Percentiles rank a stretch among this genome's conserved stretches.
phyloP scores from a whole-genome alignment of 371 early-diverging fungal genomes.

The Mortierella sp. region DNA sequence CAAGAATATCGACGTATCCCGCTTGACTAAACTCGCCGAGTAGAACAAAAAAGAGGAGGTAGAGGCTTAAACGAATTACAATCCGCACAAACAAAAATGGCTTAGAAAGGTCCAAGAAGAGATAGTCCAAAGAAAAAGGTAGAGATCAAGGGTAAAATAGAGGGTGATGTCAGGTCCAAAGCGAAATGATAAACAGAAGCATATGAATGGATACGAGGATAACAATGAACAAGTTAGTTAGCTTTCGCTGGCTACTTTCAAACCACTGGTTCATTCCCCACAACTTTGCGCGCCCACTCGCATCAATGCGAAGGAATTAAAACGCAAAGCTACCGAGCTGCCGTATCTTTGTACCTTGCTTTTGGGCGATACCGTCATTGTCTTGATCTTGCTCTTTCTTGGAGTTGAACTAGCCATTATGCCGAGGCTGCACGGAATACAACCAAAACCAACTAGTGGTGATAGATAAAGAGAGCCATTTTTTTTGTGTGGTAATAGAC shows the following conservation, averaged over 20 bases:
- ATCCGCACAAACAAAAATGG: not conserved
- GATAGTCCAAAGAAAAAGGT: not conserved
- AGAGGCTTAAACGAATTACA: not conserved
- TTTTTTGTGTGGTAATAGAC: not conserved
- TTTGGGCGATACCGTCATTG: no score
- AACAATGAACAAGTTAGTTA: not conserved
- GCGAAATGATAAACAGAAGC: not conserved
- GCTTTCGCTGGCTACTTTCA: not conserved
- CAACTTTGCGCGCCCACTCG: not conserved
- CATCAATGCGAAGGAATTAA: not conserved
- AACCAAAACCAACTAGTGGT: no score
- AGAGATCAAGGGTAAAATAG: conserved; percentile 1
- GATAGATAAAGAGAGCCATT: not conserved
- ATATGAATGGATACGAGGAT: not conserved
- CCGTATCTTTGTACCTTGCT: no score
- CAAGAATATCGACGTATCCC: not conserved
- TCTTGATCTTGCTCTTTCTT: no score
- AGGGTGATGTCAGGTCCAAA: conserved; percentile 19
- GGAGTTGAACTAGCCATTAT: no score
- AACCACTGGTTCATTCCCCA: not conserved
- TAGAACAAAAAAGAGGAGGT: not conserved
- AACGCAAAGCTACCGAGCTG: no score
- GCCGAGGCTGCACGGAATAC: no score
- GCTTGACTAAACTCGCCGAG: not conserved
- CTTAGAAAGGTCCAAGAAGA: conserved; percentile 4